Conservation (phyloP, 2,329 filamentous ascomycete species). For the Colletotrichum theobromicola region DNA sequence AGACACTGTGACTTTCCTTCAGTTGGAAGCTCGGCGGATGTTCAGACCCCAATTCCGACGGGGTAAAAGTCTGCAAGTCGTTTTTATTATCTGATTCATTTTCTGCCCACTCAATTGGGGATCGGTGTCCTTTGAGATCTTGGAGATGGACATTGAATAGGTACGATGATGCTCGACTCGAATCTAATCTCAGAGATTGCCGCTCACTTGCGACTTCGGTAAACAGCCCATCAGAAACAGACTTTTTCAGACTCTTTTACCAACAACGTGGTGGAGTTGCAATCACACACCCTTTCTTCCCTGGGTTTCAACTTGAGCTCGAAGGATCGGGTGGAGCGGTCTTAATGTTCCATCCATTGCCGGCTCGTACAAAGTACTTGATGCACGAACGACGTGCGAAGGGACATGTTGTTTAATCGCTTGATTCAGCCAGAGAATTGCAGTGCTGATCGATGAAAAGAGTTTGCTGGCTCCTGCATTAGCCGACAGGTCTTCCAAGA, state of each 20-base stretch:
- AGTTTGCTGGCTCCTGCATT: background rate
- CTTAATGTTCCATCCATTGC: background rate
- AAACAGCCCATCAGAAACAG: background rate
- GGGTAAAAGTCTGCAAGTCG: background rate
- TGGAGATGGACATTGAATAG: background rate
- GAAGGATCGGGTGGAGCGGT: background rate
- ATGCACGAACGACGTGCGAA: background rate
- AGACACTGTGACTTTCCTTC: background rate
- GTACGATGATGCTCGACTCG: background rate
- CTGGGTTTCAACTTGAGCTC: constrained; percentile 10
- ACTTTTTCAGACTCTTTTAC: background rate
- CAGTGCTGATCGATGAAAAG: background rate
- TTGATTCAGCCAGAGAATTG: background rate
- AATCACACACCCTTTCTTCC: background rate
- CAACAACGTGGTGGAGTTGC: background rate
- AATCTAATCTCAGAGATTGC: background rate
- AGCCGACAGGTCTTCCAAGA: background rate
- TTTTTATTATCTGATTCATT: background rate
- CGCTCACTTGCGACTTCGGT: background rate
- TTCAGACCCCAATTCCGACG: background rate
- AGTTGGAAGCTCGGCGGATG: background rate
- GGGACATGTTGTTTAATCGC: background rate
- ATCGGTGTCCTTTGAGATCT: background rate
- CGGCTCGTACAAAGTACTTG: background rate
- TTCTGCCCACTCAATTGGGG: background rate